Evolutionary conservation across 2,329 filamentous ascomycete species (phyloP).

Genomic region (Aureobasidium zeae): DNA sequence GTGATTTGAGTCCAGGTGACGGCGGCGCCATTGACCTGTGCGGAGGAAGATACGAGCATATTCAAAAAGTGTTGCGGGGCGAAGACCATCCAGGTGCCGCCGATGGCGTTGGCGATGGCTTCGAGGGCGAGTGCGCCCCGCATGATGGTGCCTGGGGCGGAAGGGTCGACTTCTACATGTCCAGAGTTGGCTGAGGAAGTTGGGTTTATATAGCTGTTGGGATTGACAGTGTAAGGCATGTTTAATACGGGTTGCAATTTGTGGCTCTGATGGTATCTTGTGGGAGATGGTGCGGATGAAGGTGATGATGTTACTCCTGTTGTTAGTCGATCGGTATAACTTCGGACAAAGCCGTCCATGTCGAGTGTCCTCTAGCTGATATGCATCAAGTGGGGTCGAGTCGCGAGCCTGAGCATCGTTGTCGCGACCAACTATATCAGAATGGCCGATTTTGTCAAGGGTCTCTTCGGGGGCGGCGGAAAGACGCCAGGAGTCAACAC

Average conservation of each 20-base stretch:
- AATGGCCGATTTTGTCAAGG: constrained; percentile 53
- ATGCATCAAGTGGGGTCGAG: background rate
- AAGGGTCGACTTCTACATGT: constrained; percentile 3
- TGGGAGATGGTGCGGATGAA: too few relatives aligned
- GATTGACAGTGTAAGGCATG: constrained; percentile 10
- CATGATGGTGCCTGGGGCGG: background rate
- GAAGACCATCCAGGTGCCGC: constrained; percentile 12
- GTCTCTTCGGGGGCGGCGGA: constrained; percentile 57
- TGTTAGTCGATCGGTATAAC: background rate
- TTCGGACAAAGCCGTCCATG: background rate
- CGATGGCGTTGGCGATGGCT: background rate
- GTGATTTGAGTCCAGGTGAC: constrained; percentile 5
- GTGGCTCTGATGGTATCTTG: background rate
- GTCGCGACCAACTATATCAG: background rate
- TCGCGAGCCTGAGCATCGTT: constrained; percentile 2
- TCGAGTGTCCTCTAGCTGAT: constrained; percentile 9
- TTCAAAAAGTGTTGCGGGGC: background rate
- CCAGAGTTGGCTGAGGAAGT: background rate
- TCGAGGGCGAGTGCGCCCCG: constrained; percentile 2
- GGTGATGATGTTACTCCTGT: too few relatives aligned
- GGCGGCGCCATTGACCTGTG: background rate
- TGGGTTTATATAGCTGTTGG: constrained; percentile 3
- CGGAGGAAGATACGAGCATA: constrained; percentile 3
- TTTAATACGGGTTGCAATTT: background rate
- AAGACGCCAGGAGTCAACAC: constrained; percentile 45